Percentiles rank a stretch among this genome's conserved stretches.
Evolutionary conservation across 2,329 filamentous ascomycete genomes (phyloP).

Genomic region (Clonostachys rosea): DNA sequence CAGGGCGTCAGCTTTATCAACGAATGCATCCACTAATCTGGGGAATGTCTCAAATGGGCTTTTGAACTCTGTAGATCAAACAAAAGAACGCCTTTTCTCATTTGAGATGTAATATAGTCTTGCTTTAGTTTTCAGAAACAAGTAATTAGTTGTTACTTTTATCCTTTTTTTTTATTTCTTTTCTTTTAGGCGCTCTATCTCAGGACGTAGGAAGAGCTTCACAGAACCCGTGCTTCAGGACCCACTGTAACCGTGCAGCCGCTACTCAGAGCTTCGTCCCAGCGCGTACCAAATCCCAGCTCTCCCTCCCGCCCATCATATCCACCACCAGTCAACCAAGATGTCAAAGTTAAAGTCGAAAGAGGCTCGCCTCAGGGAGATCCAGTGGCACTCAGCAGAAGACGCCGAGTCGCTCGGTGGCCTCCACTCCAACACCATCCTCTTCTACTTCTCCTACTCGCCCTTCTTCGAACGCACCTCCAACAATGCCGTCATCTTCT

Average conservation of each 20-base stretch:
- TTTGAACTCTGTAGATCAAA: not conserved
- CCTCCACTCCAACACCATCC: constrained; percentile 60
- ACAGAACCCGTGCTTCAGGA: too few species aligned
- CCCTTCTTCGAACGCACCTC: constrained; percentile 65
- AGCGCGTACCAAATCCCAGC: too few species aligned
- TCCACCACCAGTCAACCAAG: too few species aligned
- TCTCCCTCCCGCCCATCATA: too few species aligned
- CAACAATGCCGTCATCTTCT: constrained; percentile 61
- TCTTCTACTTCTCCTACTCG: constrained; percentile 64
- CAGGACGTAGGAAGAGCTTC: too few species aligned
- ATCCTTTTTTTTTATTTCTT: not conserved
- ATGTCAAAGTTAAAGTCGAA: constrained; percentile 34
- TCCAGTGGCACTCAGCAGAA: constrained; percentile 56
- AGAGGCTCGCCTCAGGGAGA: constrained; percentile 59
- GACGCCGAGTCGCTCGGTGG: constrained; percentile 46
- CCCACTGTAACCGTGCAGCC: too few species aligned
- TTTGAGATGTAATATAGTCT: not conserved
- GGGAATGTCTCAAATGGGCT: too few species aligned
- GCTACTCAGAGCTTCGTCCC: too few species aligned
- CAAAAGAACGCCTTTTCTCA: not conserved
- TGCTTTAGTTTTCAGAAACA: not conserved
- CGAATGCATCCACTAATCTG: too few species aligned
- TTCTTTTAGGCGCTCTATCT: not conserved
- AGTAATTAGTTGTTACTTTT: not conserved
- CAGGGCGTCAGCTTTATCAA: too few species aligned